Evolutionary conservation across 805 yeast genomes (phyloP), one percentile per base, ranked within the genome.

Genomic region (Nakazawaea pomicola): DNA sequence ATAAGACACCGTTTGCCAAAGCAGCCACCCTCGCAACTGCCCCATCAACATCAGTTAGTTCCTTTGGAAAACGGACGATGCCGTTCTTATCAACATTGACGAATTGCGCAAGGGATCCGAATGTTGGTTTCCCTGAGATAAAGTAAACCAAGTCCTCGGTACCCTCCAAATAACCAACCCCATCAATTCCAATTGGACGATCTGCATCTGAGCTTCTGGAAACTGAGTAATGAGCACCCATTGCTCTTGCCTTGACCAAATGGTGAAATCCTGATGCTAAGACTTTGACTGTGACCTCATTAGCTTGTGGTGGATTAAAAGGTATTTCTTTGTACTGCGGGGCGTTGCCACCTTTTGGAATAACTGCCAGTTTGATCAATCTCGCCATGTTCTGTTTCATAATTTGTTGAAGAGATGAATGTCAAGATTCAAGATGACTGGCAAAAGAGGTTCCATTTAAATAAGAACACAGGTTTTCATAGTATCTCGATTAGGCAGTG

Each of bases 191-290:
- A 7, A 33, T 33, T 14, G 21, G 21, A 6, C 16, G 12, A 9
- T 33, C 29, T 15, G 30, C 12, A 10, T 11, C 15, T n/a, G 30
- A 4, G 8, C 24, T 29, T 4, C 7, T 14, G 4, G 28, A 15
- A 10, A 33, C 29, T 18, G 36, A 33, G 29, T 33, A 33, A 33
- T 33, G 36, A 3, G 7, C 7, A 9, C 36, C 29, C 29, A 33
- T 14, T n/a, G 36, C 36, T 33, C 36, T n/a, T 23, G 20, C 29
- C n/a, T 33, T 33, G n/a, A 33, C 36, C 15, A 33, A 23, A 14
- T 24, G 36, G 15, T 33, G 36, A 16, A 14, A 33, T 6, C 36
- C 36, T 6, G 29, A 33, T 6, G 36, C 36, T 14, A 33, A 6
- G 10, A 33, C 36, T 23, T 33, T 33, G 5, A 33, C 10, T 11